Evolutionary conservation across 768 basidiomycete genomes (phyloP).

Genomic region (Boletus subparvulus): DNA sequence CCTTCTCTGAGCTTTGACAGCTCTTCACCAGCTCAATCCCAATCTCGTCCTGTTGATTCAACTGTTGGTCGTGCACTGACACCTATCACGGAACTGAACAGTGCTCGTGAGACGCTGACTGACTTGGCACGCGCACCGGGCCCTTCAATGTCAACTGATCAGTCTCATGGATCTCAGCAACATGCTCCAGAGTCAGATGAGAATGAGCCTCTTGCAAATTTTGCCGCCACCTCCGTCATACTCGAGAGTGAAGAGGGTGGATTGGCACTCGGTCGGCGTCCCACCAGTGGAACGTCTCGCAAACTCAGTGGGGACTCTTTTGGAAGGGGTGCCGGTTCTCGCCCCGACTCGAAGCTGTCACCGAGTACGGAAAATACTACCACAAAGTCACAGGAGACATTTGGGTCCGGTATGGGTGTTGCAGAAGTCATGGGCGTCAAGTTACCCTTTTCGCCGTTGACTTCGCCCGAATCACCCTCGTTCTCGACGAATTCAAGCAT

Average conservation of each 20-base stretch:
- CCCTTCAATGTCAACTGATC: constrained; percentile 18
- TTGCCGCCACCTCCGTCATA: constrained; percentile 21
- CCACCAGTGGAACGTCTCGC: constrained; percentile 23
- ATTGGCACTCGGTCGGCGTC: constrained; percentile 18
- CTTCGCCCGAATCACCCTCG: constrained; percentile 32
- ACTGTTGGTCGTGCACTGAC: constrained; percentile 44
- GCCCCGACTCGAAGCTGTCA: constrained; percentile 42
- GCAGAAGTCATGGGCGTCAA: constrained; percentile 31
- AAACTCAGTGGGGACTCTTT: constrained; percentile 39
- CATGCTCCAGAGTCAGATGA: constrained; percentile 28
- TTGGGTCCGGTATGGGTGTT: constrained; percentile 8
- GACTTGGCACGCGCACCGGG: constrained; percentile 19
- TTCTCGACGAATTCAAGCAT: constrained; percentile 32
- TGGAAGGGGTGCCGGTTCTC: constrained; percentile 28
- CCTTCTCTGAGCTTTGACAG: constrained; percentile 56
- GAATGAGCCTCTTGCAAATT: constrained; percentile 20
- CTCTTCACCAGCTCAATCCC: constrained; percentile 12
- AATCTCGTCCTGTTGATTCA: constrained; percentile 21
- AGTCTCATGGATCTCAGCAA: constrained; percentile 12
- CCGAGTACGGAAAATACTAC: constrained; percentile 24
- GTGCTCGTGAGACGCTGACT: constrained; percentile 27
- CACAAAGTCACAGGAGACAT: constrained; percentile 22
- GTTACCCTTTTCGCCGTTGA: constrained; percentile 31
- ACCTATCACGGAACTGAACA: constrained; percentile 63
- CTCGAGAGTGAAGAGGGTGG: constrained; percentile 16